Percentiles rank a stretch among this genome's conserved stretches.
Evolutionary conservation across 441 rosid species (phyloP).

Genomic region (Isatis lusitanica): DNA sequence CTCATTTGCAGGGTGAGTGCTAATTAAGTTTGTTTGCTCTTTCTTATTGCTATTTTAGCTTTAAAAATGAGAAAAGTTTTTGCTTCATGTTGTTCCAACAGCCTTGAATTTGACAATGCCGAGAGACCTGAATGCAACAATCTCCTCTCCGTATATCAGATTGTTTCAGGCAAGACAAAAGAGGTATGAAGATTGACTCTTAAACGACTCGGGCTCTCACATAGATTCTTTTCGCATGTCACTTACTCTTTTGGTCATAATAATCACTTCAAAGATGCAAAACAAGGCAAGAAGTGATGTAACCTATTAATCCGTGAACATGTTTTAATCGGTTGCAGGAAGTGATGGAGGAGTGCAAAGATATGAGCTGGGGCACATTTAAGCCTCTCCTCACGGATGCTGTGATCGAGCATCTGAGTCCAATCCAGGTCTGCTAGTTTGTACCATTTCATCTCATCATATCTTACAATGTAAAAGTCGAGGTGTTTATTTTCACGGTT

Average conservation of each 20-base stretch:
- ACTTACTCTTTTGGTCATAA: neutral
- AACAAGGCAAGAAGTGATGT: constrained; percentile 5
- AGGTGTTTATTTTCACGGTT: neutral
- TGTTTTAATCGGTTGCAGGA: constrained; percentile 49
- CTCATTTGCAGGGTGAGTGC: constrained; percentile 67
- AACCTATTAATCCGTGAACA: neutral
- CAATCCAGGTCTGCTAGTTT: constrained; percentile 68
- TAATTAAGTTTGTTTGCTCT: neutral
- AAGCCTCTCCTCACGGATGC: constrained; percentile 74
- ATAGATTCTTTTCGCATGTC: neutral
- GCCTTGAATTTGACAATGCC: constrained; percentile 84
- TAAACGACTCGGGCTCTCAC: neutral
- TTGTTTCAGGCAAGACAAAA: constrained; percentile 85
- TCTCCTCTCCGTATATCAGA: constrained; percentile 87
- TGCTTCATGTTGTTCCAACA: constrained; percentile 35
- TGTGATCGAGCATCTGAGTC: constrained; percentile 77
- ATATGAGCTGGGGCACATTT: constrained; percentile 84
- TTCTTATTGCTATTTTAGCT: neutral
- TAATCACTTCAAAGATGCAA: neutral
- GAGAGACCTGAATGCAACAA: constrained; percentile 94
- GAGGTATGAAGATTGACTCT: constrained; percentile 47
- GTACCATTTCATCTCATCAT: neutral
- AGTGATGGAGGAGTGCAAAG: constrained; percentile 70
- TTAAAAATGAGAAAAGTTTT: neutral
- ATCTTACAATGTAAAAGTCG: neutral